Conservation (phyloP, 352 stramenopile species). For the Blastocystis sp. region DNA sequence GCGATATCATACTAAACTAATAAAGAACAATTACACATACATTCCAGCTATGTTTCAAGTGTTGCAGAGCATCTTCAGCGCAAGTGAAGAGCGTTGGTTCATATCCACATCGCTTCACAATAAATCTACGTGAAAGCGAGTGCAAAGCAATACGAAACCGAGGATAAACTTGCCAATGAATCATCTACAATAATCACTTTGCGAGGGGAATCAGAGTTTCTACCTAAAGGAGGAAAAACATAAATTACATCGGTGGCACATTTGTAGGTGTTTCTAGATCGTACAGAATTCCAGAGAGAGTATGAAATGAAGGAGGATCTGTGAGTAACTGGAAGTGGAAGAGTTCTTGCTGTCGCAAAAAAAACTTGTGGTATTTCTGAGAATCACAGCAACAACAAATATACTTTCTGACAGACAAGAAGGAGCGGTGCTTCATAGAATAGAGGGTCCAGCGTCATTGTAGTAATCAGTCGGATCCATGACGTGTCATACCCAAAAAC, state of each 20-base stretch:
- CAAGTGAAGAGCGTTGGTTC: background rate
- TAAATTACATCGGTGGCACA: background rate
- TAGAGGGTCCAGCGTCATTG: background rate
- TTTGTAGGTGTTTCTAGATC: background rate
- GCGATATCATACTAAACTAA: slow-evolving; percentile 23
- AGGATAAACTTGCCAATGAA: slow-evolving; percentile 2
- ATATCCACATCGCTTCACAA: background rate
- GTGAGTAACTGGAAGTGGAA: slow-evolving; percentile 42
- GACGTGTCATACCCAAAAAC: slow-evolving; percentile 36
- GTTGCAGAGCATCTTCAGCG: background rate
- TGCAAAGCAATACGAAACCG: background rate
- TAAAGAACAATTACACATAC: background rate
- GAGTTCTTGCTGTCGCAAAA: background rate
- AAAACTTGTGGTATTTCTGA: slow-evolving; percentile 39
- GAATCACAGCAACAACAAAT: background rate
- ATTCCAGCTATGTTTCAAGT: background rate
- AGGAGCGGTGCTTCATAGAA: slow-evolving; percentile 7
- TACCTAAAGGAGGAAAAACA: background rate
- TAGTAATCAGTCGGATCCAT: slow-evolving; percentile 35
- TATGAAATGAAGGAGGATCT: background rate
- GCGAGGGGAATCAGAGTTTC: background rate
- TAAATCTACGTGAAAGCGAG: background rate
- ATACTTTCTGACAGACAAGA: background rate
- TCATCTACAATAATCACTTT: background rate
- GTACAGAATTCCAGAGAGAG: background rate